A percentile compares a stretch with the other conserved stretches of the same genome.
Conservation (phyloP, 2,329 filamentous ascomycete species). For the Hymenoscyphus occultus region DNA sequence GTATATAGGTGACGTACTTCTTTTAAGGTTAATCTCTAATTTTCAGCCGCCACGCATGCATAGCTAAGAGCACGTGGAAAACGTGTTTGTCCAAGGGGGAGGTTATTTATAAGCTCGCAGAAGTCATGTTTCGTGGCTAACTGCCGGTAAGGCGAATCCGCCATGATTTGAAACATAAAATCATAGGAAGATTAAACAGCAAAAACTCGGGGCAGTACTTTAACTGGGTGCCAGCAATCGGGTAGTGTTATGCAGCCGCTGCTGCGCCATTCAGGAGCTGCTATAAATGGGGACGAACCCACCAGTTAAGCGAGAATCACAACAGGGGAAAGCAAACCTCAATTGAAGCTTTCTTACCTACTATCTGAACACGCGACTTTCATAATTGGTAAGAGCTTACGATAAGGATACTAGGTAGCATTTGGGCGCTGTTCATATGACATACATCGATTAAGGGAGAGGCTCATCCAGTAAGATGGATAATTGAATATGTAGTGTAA, state of each 20-base stretch:
- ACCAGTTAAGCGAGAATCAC: background rate
- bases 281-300: conserved; percentile 1
- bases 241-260: background rate
- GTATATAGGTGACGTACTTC: too few relatives aligned
- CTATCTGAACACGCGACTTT: background rate
- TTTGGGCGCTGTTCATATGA: background rate
- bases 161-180: background rate
- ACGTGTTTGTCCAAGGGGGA: background rate
- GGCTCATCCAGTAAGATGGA: background rate
- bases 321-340: background rate
- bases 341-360: background rate
- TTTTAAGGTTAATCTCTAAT: conserved; percentile 1
- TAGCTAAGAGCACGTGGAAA: background rate
- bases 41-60: background rate
- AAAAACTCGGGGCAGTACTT: too few relatives aligned
- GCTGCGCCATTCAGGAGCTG: conserved; percentile 1
- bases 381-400: background rate
- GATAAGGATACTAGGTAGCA: background rate
- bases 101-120: background rate
- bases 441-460: background rate
- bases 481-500: background rate
- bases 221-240: background rate
- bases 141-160: background rate
- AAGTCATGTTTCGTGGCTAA: background rate
- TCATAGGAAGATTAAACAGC: too few relatives aligned